Evolutionary conservation across 2,329 filamentous ascomycete species (phyloP), one percentile per base, ranked within the genome.

Genomic region (Verruconis gallopava): DNA sequence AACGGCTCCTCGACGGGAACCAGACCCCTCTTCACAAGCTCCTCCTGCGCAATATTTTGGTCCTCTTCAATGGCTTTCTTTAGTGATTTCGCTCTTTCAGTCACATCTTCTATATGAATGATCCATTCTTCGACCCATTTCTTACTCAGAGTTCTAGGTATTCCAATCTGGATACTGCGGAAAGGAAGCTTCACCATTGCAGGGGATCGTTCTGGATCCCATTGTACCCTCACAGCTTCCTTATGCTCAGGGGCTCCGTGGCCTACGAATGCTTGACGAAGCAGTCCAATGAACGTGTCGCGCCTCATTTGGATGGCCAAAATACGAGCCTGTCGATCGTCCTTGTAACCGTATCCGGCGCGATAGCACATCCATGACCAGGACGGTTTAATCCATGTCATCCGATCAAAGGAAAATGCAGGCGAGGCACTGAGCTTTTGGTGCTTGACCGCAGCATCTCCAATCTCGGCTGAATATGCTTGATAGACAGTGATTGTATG

Each of bases 321-420:
- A 19, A 79, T 71, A 37, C 65, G 67, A 22, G 66, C 62, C 54
- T 79, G 75, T 2, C 66, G 55, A 0, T 53, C 21, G 46, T 75
- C 71, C 49, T 79, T 79, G 54, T 63, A 66, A 0, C 69, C 71
- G 58, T 77, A 79, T 13, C 73, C 75, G 15, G 66, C 64, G 37
- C 75, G 72, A 52, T 79, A 78, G 77, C 69, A 21, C 68, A 77
- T 75, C 75, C 75, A 79, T 37, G 63, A 60, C 67, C 73, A 79
- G 45, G 67, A 72, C 0, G 74, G 74, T 51, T 79, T 79, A 48
- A 79, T 69, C 75, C 75, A 79, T 3, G 75, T 79, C 73, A 77
- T 78, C 40, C 75, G 67, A 1, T 56, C 56, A n/a, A 60, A 59
- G 12, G 56, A 62, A 57, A 77, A 79, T 4, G 63, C 56, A 2